These are phyloP conservation scores for Trichophyton verrucosum DNA, from an alignment of 2,329 filamentous ascomycete species.

Conservation along the genomic window DNA sequence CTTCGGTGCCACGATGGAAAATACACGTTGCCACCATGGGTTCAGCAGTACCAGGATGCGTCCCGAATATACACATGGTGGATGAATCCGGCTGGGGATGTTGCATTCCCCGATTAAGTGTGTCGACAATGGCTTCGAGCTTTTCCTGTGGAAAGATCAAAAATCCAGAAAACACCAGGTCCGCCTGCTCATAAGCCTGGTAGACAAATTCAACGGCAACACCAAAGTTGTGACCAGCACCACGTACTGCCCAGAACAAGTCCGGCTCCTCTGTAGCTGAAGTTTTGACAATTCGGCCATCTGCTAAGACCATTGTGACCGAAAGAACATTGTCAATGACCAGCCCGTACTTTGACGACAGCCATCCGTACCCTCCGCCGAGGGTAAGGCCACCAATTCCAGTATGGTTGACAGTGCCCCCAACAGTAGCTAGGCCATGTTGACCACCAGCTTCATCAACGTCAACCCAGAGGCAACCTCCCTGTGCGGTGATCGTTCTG, in stretches of 20 bases:
- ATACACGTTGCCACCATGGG: slow-evolving; percentile 17
- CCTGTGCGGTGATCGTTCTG: slow-evolving; percentile 38
- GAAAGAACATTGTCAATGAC: slow-evolving; percentile 39
- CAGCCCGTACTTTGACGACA: slow-evolving; percentile 44
- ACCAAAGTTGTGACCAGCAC: slow-evolving; percentile 37
- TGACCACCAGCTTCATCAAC: slow-evolving; percentile 41
- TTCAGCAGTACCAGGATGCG: slow-evolving; percentile 16
- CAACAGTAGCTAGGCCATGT: slow-evolving; percentile 46
- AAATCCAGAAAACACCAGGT: slow-evolving; percentile 25
- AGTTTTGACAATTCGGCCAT: slow-evolving; percentile 27
- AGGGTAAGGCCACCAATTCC: slow-evolving; percentile 49
- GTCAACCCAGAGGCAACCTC: slow-evolving; percentile 43
- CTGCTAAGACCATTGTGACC: slow-evolving; percentile 30
- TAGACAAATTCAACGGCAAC: slow-evolving; percentile 35
- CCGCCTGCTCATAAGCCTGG: slow-evolving; percentile 22
- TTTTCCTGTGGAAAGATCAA: slow-evolving; percentile 18
- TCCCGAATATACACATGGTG: slow-evolving; percentile 15
- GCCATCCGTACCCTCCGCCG: slow-evolving; percentile 47
- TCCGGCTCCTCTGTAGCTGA: slow-evolving; percentile 36
- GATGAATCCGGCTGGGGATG: slow-evolving; percentile 16
- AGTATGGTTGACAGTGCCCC: slow-evolving; percentile 51
- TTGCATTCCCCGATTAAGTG: slow-evolving; percentile 15
- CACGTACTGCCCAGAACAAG: slow-evolving; percentile 39
- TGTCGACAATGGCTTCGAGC: slow-evolving; percentile 18
- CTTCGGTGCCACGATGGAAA: slow-evolving; percentile 25